Evolutionary conservation across 2,329 filamentous ascomycete species (phyloP), one percentile per base, ranked within the genome.

Genomic region (Talaromyces atroroseus): DNA sequence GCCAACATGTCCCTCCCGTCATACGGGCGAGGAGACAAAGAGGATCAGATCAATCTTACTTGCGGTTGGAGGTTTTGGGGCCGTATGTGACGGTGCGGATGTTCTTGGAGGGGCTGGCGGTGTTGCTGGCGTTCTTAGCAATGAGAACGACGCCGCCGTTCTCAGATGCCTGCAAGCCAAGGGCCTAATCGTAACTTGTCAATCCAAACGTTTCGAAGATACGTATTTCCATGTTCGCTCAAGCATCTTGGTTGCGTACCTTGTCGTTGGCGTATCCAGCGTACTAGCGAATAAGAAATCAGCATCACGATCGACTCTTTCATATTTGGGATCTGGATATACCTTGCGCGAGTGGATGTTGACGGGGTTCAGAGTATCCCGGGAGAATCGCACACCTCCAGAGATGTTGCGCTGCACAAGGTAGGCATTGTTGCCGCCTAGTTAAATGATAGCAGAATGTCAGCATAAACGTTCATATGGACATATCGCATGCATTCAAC

Each of bases 271-370:
- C 85, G 78, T 91, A 95, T 72, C 94, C 94, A 70, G 89, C 89
- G 78, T 96, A 84, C 90, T 95, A 73, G 21, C 50, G 58, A 59
- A 56, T 40, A 26, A 59, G 29, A 21, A 45, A 49, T 71, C 57
- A 70, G 64, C 60, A 40, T 51, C 32, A 36, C 32, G 32, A 16
- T 16, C 32, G 16, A 29, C 46, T 29, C 26, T 48, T 48, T 3
- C 21, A 29, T 34, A 34, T 5, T 21, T 11, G 21, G 12, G 21
- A 40, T 18, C 23, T n/a, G 45, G 5, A 56, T 12, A 29, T 66
- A 94, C 90, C 87, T 95, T 97, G 81, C 90, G 88, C 69, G 83
- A 86, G 82, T 95, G 88, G 79, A 87, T 81, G 87, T 96, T 97
- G 76, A 80, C 82, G 78, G 97, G 79, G 85, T 97, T 99, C 67